Evolutionary conservation across 768 basidiomycete species (phyloP), one percentile per base, ranked within the genome.

Genomic region (Hygrophoropsis aurantiaca): DNA sequence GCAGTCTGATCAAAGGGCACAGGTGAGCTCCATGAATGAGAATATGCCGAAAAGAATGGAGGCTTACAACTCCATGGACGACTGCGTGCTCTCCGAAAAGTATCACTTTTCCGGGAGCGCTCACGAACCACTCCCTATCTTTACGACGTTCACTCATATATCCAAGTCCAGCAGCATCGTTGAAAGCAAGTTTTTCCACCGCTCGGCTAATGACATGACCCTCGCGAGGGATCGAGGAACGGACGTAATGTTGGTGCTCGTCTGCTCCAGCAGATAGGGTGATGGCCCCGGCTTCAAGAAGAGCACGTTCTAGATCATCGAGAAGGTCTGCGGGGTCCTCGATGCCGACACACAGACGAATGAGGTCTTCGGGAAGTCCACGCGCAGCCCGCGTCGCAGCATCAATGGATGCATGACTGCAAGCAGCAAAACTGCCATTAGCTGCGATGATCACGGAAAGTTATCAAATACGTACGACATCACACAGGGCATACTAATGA

Each of bases 1-100:
- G 95, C 95, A 52, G 95, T 94, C 85, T 93, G 60, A 26, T 56
- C 46, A 54, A 4, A 16, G 34, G 6, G 7, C 27, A 30, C 13
- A 7, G n/a, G n/a, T n/a, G n/a, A n/a, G n/a, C n/a, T n/a, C n/a
- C n/a, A n/a, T n/a, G 38, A 53, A 43, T 23, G 15, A 53, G 19
- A 45, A 33, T 11, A 37, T 36, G n/a, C n/a, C 27, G 23, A 26
- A 39, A 40, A 20, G 23, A 50, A 7, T 57, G 53, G 47, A 53
- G 26, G 82, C 90, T 77, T 62, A 94, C 93, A 42, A 93, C 87
- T 44, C 97, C 97, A 64, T 98, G 87, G 16, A 99, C 97, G 42
- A 99, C 97, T 15, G 97, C 95, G 67, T 99, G 97, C 69, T 99
- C 97, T 40, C 97, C 97, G 55, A 98, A 99, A 52, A 99, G 67